Evolutionary conservation across 768 basidiomycete genomes (phyloP).

Genomic region (Naganishia onofrii): DNA sequence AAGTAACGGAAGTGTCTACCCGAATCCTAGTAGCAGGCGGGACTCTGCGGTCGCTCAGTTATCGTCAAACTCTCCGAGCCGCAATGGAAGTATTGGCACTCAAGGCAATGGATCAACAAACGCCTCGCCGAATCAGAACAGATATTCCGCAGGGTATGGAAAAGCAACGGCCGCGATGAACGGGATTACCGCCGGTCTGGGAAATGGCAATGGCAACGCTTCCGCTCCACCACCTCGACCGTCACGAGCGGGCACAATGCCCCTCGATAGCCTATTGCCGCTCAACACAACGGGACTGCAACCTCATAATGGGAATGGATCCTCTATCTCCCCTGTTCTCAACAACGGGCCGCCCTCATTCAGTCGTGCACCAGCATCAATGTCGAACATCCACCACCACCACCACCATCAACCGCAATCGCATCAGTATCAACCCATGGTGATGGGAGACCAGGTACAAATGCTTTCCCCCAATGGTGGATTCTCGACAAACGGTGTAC

Average conservation of each 20-base stretch:
- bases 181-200: background rate
- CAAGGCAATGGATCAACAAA: conserved; percentile 36
- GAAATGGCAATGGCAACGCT: conserved; percentile 9
- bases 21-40: background rate
- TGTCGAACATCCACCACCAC: conserved; percentile 18
- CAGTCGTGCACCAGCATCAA: conserved; percentile 27
- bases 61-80: conserved; percentile 15
- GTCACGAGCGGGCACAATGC: conserved; percentile 48
- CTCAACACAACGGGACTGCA: conserved; percentile 17
- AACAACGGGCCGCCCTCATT: conserved; percentile 15
- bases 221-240: conserved; percentile 43
- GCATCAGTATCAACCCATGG: conserved; percentile 16
- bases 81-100: conserved; percentile 12
- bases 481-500: background rate
- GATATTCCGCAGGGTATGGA: conserved; percentile 44
- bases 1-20: conserved; percentile 11
- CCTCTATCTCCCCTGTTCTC: background rate
- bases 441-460: conserved; percentile 7
- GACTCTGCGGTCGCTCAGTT: background rate
- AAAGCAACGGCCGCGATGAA: conserved; percentile 7
- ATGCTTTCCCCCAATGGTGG: conserved; percentile 1
- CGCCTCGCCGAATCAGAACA: conserved; percentile 49
- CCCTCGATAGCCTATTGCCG: conserved; percentile 31
- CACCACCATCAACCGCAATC: conserved; percentile 5
- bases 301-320: background rate